Conservation (phyloP, 345 rosid species). For the Theobroma cacao region DNA sequence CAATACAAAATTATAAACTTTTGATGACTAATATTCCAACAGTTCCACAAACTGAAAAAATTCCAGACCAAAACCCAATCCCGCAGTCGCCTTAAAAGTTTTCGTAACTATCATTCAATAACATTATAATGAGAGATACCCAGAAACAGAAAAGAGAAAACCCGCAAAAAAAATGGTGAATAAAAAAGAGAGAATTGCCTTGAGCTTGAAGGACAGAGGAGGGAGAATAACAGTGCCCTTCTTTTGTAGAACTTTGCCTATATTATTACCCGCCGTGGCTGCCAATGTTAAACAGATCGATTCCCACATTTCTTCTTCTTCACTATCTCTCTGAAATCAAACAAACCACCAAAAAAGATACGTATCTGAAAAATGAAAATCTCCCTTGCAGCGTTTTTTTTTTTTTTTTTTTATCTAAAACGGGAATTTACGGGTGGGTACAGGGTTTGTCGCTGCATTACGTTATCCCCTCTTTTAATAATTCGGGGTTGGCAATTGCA, state of each 20-base stretch:
- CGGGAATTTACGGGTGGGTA: neutral
- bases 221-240: conserved; percentile 95
- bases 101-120: neutral
- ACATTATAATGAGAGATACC: neutral
- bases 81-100: neutral
- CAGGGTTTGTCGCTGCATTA: conserved; percentile 1
- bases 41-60: neutral
- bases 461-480: neutral
- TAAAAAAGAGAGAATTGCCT: conserved; percentile 35
- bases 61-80: neutral
- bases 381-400: neutral
- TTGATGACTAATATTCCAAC: neutral
- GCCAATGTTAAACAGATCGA: conserved; percentile 80
- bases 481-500: neutral
- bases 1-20: neutral
- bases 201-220: conserved; percentile 95
- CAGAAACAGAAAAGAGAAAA: neutral
- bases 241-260: conserved; percentile 94
- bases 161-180: neutral
- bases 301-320: conserved; percentile 66
- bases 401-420: neutral
- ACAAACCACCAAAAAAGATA: neutral
- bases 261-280: conserved; percentile 96
- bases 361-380: neutral
- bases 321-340: neutral